Evolutionary conservation across 225 moss, liverwort and hornwort species (phyloP), one percentile per base, ranked within the genome.

Genomic region (Antitrichia curtipendula): DNA sequence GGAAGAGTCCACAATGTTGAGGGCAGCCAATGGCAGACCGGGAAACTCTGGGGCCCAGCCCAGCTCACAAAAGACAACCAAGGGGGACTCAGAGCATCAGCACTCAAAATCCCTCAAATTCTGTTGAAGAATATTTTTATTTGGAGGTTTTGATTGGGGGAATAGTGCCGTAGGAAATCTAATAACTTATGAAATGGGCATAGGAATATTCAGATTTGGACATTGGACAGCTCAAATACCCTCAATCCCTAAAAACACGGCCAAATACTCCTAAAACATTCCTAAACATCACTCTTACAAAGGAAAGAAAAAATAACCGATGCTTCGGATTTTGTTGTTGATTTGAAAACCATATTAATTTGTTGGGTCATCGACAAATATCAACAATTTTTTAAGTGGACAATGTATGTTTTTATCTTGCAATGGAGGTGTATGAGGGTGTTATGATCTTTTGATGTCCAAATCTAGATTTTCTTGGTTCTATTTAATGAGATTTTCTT

Each of bases 221-320:
- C 36, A 13, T 36, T 8, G 22, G 36, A 20, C 22, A 52, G 36
- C 75, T 53, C 75, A 50, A 36, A 53, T 36, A 32, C 23, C 9
- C 3, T 45, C 47, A 5, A 16, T 16, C 24, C 7, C 17, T 9
- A 63, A 62, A 59, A 59, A 24, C 11, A 52, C 52, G 2, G 5
- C 6, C 5, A 57, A 59, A 27, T 31, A 62, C 4, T 31, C 8
- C 2, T n/a, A n/a, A 21, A n/a, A 69, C 8, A 69, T 16, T 1
- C 8, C 5, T 16, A 17, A 16, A 16, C 15, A 25, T 2, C 15
- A 8, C 8, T 7, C 5, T 69, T 13, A 24, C 7, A 15, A 41
- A 6, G 7, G 0, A 41, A 41, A 70, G 25, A 41, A 70, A 25
- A 24, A 70, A 1, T 8, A 70, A 27, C 0, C 0, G 2, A 9